Evolutionary conservation across 1,284 basidiomycete genomes (phyloP).

Genomic region (Ceratobasidium sp.): DNA sequence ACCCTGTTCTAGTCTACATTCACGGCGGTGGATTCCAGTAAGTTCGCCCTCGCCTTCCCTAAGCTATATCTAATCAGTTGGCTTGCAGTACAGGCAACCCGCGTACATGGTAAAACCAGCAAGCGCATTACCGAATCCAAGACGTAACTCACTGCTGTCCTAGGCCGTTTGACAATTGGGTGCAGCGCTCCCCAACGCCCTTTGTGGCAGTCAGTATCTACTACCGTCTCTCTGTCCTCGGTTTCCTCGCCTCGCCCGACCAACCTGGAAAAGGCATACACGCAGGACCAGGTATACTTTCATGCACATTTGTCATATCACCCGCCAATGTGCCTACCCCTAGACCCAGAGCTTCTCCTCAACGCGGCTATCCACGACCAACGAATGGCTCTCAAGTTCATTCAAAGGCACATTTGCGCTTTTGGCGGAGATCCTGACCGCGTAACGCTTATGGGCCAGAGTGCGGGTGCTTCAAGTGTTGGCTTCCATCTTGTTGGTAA

Average conservation of each 20-base stretch:
- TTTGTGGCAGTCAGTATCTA: slow-evolving; percentile 49
- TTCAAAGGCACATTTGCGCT: slow-evolving; percentile 51
- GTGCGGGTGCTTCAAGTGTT: slow-evolving; percentile 45
- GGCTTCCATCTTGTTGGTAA: slow-evolving; percentile 38
- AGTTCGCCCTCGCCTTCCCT: slow-evolving; percentile 58
- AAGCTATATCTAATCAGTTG: neutral
- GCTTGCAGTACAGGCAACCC: slow-evolving; percentile 32
- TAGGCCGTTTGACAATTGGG: slow-evolving; percentile 60
- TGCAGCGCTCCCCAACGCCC: slow-evolving; percentile 55
- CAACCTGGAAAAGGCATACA: slow-evolving; percentile 56
- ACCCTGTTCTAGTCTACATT: slow-evolving; percentile 73
- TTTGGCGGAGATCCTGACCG: slow-evolving; percentile 53
- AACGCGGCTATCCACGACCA: slow-evolving; percentile 74
- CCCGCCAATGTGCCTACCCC: neutral
- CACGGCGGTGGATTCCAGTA: slow-evolving; percentile 59
- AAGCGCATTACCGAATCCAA: neutral
- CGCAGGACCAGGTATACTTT: slow-evolving; percentile 50
- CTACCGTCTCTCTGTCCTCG: slow-evolving; percentile 45
- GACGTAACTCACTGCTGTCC: slow-evolving; percentile 60
- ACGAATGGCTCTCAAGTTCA: slow-evolving; percentile 55
- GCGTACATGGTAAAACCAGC: slow-evolving; percentile 17
- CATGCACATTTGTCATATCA: no score
- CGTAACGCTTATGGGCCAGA: slow-evolving; percentile 47
- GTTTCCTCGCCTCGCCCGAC: slow-evolving; percentile 49
- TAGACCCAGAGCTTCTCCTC: slow-evolving; percentile 50